These are phyloP conservation scores for Trifolium pratense DNA, from an alignment of 306 rosid genomes.

Conservation along the genomic window DNA sequence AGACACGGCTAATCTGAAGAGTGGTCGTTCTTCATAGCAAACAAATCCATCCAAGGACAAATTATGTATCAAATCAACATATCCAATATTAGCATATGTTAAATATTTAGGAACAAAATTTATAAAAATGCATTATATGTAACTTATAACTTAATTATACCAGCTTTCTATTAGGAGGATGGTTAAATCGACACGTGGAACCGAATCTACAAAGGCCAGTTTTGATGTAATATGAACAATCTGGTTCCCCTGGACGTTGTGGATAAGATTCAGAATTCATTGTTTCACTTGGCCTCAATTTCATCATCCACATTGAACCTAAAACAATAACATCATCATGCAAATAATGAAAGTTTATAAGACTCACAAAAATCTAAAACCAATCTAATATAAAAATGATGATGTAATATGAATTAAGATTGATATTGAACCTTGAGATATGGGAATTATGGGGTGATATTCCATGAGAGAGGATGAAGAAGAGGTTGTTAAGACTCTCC, in stretches of 20 bases:
- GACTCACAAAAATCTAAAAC: neutral
- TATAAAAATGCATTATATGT: conserved; percentile 40
- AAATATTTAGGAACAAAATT: conserved; percentile 10
- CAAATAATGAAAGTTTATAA: too few species aligned
- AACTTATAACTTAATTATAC: conserved; percentile 43
- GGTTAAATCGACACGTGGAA: conserved; percentile 84
- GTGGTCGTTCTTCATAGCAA: too few species aligned
- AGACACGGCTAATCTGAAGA: too few species aligned
- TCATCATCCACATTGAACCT: conserved; percentile 86
- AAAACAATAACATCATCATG: conserved; percentile 21
- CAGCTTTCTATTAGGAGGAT: conserved; percentile 90
- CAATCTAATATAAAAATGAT: too few species aligned
- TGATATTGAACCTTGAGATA: too few species aligned
- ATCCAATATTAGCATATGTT: conserved; percentile 24
- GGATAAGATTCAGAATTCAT: conserved; percentile 85
- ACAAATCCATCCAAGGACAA: conserved; percentile 6
- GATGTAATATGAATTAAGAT: too few species aligned
- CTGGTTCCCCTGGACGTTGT: conserved; percentile 82
- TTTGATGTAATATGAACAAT: conserved; percentile 91
- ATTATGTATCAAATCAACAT: neutral
- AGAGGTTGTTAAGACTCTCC: too few species aligned
- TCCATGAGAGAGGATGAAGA: too few species aligned
- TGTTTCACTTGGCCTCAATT: conserved; percentile 70
- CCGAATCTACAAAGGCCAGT: conserved; percentile 97
- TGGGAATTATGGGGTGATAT: too few species aligned